Base-by-base conservation (phyloP, 305 asterid species). In the Euphrasia arctica region DNA sequence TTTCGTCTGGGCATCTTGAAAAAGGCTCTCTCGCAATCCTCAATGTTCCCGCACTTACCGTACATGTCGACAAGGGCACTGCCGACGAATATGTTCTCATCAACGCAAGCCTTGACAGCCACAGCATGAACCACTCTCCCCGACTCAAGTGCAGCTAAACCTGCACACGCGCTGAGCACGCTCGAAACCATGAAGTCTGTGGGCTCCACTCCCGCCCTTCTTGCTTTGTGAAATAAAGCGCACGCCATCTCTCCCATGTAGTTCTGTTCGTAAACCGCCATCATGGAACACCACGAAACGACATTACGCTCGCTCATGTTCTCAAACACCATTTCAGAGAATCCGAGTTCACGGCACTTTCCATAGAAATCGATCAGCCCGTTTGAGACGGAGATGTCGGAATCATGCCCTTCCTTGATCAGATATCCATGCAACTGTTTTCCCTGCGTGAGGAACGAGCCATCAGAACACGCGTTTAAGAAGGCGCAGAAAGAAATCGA, bases 41-140 rank as follows among this genome's bases (percentile, higher is more conserved):
- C 86, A 15, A 89, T 82, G 64, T 83, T 78, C 58, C 96, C 98
- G 70, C 96, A 92, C 66, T 89, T 89, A 0, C 90, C 98, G 42
- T 92, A 92, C 98, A 92, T 84, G 81, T 89, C 95, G 11, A 87
- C 95, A 25, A 92, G 80, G 0, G 95, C 95, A 71, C 97, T 92
- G 15, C 97, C 97, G 12, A 89, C 91, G 65, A 81, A 89, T 9
- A 87, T 64, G 72, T 85, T 80, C 58, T 69, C 77, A 51, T 84
- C 91, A 27, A 89, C 54, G 67, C 91, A 80, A 0, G 92, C 93
- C 78, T 92, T 92, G 48, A 84, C 91, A 2, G 88, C 95, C 49
- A 89, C 75, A 15, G 83, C 88, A 65, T 92, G 97, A 50, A 81
- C 72, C 11, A 75, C 80, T 68, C 88, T 79, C 61, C 98, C 96